phyloP scores from a whole-genome alignment of 768 basidiomycete species.

The Rhodotorula kratochvilovae region DNA sequence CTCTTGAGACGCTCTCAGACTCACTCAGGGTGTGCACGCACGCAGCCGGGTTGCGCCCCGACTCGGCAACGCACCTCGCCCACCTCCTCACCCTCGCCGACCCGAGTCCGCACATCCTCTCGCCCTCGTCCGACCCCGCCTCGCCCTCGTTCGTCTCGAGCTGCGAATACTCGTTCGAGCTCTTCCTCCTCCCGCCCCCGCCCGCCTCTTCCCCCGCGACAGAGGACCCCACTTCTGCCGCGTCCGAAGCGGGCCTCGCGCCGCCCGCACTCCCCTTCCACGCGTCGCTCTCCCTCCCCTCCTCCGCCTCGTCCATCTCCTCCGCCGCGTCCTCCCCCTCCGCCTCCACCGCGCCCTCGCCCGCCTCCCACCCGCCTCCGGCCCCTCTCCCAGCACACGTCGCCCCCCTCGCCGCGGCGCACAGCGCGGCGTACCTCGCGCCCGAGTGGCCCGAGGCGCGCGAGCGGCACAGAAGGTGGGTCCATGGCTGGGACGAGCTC shows the following conservation, averaged over 20 bases:
- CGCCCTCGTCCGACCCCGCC: slow-evolving; percentile 7
- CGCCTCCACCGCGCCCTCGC: not conserved
- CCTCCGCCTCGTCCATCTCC: not conserved
- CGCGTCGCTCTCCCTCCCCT: not conserved
- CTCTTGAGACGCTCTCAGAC: too few species aligned
- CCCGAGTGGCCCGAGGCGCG: slow-evolving; percentile 28
- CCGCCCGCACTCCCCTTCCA: not conserved
- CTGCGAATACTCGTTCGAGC: slow-evolving; percentile 34
- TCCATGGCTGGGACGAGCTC: slow-evolving; percentile 16
- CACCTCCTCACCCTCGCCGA: slow-evolving; percentile 26
- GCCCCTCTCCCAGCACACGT: not conserved
- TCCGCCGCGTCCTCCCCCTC: not conserved
- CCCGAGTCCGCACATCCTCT: slow-evolving; percentile 30
- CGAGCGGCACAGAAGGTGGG: slow-evolving; percentile 19
- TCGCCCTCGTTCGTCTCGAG: slow-evolving; percentile 24
- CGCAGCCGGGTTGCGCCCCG: slow-evolving; percentile 3
- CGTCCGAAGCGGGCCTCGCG: not conserved
- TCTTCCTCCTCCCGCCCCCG: slow-evolving; percentile 19
- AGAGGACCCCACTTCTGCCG: not conserved
- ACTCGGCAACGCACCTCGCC: slow-evolving; percentile 9
- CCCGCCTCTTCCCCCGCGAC: not conserved
- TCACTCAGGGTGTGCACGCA: not conserved
- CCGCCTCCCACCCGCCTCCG: not conserved
- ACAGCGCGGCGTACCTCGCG: slow-evolving; percentile 6
- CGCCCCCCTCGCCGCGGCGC: not conserved